Base-by-base conservation (phyloP, 768 basidiomycete genomes). In the Clathrus columnatus region DNA sequence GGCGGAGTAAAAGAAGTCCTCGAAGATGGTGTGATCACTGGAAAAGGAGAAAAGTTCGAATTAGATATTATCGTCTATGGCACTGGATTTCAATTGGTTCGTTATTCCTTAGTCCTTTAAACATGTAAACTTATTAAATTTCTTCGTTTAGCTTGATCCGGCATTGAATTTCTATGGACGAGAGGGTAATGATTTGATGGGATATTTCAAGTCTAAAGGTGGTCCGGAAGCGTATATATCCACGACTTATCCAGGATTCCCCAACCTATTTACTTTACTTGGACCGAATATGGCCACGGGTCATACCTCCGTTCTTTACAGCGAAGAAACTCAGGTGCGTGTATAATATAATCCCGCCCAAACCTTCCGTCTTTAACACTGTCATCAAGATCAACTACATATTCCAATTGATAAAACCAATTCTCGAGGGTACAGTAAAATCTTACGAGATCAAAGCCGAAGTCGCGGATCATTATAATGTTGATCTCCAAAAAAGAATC, bases 61-160 rank as follows among this genome's bases (percentile, higher is more conserved):
- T 65, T 82, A 29, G 81, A 83, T 63, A 73, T 78, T n/a, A 75
- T 83, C 44, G 74, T 83, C 36, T 79, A 79, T 59, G 75, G 70
- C 8, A 83, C 82, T 3, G 80, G 80, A 1, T 83, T 75, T 62
- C 71, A 70, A 6, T 44, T 76, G 28, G 81, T 79, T 58, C 49
- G 74, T 69, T 41, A 70, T n/a, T n/a, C n/a, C n/a, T n/a, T n/a
- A n/a, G n/a, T n/a, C n/a, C n/a, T n/a, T n/a, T n/a, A n/a, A n/a
- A n/a, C n/a, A n/a, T n/a, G n/a, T n/a, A n/a, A n/a, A n/a, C n/a
- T n/a, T n/a, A n/a, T n/a, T n/a, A n/a, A n/a, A n/a, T n/a, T n/a
- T n/a, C n/a, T n/a, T n/a, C n/a, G n/a, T n/a, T n/a, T n/a, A n/a
- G n/a, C n/a, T n/a, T n/a, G 52, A 58, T 27, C 43, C 44, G 8